A percentile compares a stretch with the other conserved stretches of the same genome.
Conservation (phyloP, 2,329 filamentous ascomycete genomes). For the Fusarium sulawesiense region DNA sequence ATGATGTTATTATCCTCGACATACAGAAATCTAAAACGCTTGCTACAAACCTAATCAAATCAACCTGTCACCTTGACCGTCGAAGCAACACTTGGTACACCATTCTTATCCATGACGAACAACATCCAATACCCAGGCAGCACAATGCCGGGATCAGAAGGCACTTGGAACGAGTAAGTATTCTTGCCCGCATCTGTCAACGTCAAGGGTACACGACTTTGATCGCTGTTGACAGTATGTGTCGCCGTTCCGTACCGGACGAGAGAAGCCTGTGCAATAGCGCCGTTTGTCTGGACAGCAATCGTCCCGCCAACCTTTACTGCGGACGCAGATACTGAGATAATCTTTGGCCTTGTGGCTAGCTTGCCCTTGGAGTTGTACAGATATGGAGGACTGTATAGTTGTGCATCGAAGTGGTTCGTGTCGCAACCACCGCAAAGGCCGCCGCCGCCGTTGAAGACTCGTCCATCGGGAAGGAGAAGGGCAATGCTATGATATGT, state of each 20-base stretch:
- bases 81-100: slow-evolving; percentile 32
- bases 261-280: slow-evolving; percentile 6
- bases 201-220: slow-evolving; percentile 25
- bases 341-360: slow-evolving; percentile 22
- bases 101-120: slow-evolving; percentile 34
- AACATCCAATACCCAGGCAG: slow-evolving; percentile 41
- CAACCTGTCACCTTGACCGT: slow-evolving; percentile 20
- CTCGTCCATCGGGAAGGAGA: slow-evolving; percentile 25
- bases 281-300: slow-evolving; percentile 2
- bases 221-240: slow-evolving; percentile 36
- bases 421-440: slow-evolving; percentile 27
- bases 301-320: slow-evolving; percentile 18
- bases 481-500: slow-evolving; percentile 31
- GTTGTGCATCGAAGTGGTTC: slow-evolving; percentile 36
- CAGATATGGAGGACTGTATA: slow-evolving; percentile 30
- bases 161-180: slow-evolving; percentile 25
- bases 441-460: slow-evolving; percentile 35
- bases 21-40: neutral
- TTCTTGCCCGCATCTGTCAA: slow-evolving; percentile 5
- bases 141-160: slow-evolving; percentile 29
- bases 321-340: neutral
- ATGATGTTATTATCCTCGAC: neutral
- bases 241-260: slow-evolving; percentile 33
- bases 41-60: neutral
- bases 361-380: slow-evolving; percentile 23